Evolutionary conservation across 2,329 filamentous ascomycete genomes (phyloP).

Genomic region (Paecilomyces sp.): DNA sequence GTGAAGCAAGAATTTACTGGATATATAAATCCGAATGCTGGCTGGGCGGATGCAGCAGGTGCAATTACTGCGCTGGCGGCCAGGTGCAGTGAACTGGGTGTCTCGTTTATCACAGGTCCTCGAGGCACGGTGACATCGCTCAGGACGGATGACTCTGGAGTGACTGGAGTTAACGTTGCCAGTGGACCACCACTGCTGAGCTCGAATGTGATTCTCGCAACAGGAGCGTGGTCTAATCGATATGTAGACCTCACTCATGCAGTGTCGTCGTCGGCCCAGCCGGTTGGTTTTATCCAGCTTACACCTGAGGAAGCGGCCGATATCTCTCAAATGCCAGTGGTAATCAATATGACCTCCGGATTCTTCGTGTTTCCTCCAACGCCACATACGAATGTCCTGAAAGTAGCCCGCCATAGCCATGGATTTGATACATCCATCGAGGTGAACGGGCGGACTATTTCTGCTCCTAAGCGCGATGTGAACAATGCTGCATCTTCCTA

Average conservation of each 20-base stretch:
- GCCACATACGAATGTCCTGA: slow-evolving; percentile 44
- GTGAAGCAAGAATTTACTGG: slow-evolving; percentile 53
- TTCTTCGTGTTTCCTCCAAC: slow-evolving; percentile 46
- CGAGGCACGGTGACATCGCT: slow-evolving; percentile 19
- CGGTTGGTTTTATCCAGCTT: slow-evolving; percentile 66
- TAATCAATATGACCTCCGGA: slow-evolving; percentile 35
- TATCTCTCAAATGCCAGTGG: slow-evolving; percentile 58
- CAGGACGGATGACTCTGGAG: slow-evolving; percentile 16
- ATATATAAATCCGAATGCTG: slow-evolving; percentile 66
- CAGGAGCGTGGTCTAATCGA: slow-evolving; percentile 74
- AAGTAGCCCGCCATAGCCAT: slow-evolving; percentile 59
- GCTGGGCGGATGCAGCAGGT: slow-evolving; percentile 73
- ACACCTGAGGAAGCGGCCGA: slow-evolving; percentile 58
- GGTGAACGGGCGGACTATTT: slow-evolving; percentile 19
- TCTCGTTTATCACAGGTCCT: slow-evolving; percentile 40
- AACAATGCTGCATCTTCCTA: slow-evolving; percentile 32
- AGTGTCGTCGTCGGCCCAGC: slow-evolving; percentile 70
- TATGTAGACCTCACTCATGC: slow-evolving; percentile 68
- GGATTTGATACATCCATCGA: slow-evolving; percentile 45
- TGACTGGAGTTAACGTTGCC: slow-evolving; percentile 54
- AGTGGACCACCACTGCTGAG: slow-evolving; percentile 47
- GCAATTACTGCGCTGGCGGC: slow-evolving; percentile 29
- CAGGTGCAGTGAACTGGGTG: slow-evolving; percentile 20
- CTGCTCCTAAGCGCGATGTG: slow-evolving; percentile 26
- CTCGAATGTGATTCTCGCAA: slow-evolving; percentile 68